phyloP scores from a whole-genome alignment of 805 yeast genomes.

The Blastobotrys americana region DNA sequence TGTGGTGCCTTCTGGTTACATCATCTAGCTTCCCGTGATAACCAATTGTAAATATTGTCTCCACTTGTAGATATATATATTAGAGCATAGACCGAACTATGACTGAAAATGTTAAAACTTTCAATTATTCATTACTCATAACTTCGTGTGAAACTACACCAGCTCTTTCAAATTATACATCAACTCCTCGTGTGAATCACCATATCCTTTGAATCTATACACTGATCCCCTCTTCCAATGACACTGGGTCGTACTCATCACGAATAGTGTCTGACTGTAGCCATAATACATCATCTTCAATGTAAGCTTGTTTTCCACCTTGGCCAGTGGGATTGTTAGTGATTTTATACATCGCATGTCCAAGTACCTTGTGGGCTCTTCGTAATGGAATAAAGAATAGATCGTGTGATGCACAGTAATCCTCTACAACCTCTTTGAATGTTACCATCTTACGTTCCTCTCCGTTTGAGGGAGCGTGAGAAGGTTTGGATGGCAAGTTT shows the following conservation, averaged over 20 bases:
- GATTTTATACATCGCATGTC: constrained; percentile 41
- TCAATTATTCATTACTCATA: too few species aligned
- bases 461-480: not conserved
- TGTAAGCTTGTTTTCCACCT: constrained; percentile 38
- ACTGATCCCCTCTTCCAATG: constrained; percentile 5
- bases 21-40: too few species aligned
- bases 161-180: too few species aligned
- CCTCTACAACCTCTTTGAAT: constrained; percentile 59
- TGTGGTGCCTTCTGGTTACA: too few species aligned
- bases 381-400: constrained; percentile 37
- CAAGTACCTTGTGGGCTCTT: constrained; percentile 33
- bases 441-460: constrained; percentile 25
- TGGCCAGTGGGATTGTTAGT: constrained; percentile 30
- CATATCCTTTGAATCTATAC: too few species aligned
- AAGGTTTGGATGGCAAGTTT: not conserved
- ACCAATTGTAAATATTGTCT: too few species aligned
- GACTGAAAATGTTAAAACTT: too few species aligned
- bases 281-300: constrained; percentile 64
- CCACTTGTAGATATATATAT: too few species aligned
- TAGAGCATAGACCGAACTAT: too few species aligned
- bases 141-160: too few species aligned
- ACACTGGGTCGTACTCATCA: constrained; percentile 37
- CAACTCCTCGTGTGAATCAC: too few species aligned
- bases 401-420: constrained; percentile 47
- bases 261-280: constrained; percentile 26